A percentile compares a stretch with the other conserved stretches of the same genome.
phyloP scores from a whole-genome alignment of 2,329 filamentous ascomycete species.

The Alternaria panax region DNA sequence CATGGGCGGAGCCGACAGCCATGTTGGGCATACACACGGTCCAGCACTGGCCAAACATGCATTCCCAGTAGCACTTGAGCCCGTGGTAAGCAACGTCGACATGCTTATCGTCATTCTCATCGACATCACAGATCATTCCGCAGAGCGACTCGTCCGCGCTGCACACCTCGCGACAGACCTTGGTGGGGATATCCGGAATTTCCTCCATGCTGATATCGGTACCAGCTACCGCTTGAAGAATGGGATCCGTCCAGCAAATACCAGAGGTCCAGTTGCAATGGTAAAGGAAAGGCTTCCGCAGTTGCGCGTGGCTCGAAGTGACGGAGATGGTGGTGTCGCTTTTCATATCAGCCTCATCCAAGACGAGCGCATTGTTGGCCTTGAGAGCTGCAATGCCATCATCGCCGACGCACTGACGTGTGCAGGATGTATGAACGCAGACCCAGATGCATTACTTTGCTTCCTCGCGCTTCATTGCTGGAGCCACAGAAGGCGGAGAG shows the following conservation, averaged over 20 bases:
- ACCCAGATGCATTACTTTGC: background rate
- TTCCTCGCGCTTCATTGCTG: background rate
- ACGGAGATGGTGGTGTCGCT: constrained; percentile 1
- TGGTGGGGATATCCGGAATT: background rate
- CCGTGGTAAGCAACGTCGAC: background rate
- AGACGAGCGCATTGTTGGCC: constrained; percentile 3
- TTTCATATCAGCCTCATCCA: constrained; percentile 2
- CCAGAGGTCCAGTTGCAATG: background rate
- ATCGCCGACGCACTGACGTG: background rate
- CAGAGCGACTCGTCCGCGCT: background rate
- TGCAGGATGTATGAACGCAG: constrained; percentile 3
- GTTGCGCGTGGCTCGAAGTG: background rate
- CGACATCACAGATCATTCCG: background rate
- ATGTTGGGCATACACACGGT: background rate
- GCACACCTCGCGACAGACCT: constrained; percentile 5
- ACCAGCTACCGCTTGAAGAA: background rate
- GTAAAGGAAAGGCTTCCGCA: background rate
- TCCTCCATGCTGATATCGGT: background rate
- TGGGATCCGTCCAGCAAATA: background rate
- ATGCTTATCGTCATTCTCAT: background rate
- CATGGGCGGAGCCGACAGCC: background rate
- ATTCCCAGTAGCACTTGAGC: background rate
- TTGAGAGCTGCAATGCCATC: background rate
- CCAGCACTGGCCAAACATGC: constrained; percentile 2
- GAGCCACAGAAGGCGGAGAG: background rate